Percentiles rank a stretch among this genome's conserved stretches.
Evolutionary conservation across 306 rosid species (phyloP).

Genomic region (Macrotyloma uniflorum): DNA sequence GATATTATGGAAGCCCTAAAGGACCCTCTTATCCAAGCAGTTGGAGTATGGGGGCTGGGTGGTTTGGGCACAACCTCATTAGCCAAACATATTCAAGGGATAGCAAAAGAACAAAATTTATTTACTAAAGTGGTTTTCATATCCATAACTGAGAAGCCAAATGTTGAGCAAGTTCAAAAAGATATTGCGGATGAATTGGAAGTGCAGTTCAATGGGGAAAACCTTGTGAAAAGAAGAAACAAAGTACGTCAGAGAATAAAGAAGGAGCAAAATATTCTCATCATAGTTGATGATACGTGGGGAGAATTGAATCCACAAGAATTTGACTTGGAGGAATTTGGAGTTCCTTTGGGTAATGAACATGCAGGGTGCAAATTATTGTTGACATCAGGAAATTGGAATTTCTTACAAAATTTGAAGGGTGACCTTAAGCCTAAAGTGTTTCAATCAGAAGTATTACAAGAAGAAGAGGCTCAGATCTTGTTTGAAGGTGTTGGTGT

Average conservation of each 20-base stretch:
- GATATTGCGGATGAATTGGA: not conserved
- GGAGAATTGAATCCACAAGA: not conserved
- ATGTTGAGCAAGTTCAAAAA: not conserved
- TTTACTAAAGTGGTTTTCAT: not conserved
- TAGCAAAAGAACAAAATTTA: not conserved
- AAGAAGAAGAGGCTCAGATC: not conserved
- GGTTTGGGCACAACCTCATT: not conserved
- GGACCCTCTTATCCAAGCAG: not conserved
- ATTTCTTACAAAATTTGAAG: not conserved
- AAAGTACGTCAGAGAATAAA: not conserved
- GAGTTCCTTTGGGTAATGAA: slow-evolving; percentile 24
- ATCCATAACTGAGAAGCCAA: not conserved
- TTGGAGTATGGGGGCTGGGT: slow-evolving; percentile 13
- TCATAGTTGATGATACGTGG: slow-evolving; percentile 33
- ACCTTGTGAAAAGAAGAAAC: not conserved
- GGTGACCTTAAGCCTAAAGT: not conserved
- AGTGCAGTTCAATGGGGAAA: not conserved
- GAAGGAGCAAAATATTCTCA: not conserved
- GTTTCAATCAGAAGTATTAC: not conserved
- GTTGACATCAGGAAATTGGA: not conserved
- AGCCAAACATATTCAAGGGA: not conserved
- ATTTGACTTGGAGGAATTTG: slow-evolving; percentile 10
- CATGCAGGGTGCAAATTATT: slow-evolving; percentile 26
- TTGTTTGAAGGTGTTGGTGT: slow-evolving; percentile 12
- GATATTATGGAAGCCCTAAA: not conserved